Evolutionary conservation across 768 basidiomycete genomes (phyloP), one percentile per base, ranked within the genome.

Genomic region (Lyophyllum shimeji): DNA sequence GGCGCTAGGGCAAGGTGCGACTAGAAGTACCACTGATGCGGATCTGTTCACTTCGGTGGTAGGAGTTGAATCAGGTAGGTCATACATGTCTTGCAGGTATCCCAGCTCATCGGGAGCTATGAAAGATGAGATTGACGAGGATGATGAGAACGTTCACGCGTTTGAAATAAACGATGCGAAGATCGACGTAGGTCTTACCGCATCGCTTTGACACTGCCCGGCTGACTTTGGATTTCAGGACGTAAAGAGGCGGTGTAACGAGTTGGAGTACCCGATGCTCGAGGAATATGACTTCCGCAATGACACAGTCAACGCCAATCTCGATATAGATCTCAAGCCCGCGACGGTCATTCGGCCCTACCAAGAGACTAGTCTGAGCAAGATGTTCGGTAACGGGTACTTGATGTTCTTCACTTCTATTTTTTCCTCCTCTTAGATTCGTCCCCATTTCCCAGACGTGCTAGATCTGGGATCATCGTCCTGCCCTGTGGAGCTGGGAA

Each of bases 271-370:
- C 61, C 97, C 97, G 7, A 97, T 98, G 87, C 79, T 99, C 43
- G 97, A 99, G 70, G 97, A 99, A 74, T 99, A 99, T 67, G 97
- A 99, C 71, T 99, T 98, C 79, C 82, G 95, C 42, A 96, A 98
- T 67, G 97, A 99, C 69, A 94, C 92, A 0, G 76, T 95, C 62
- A 99, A 99, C 67, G 84, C 97, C 25, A 96, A 98, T 71, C 81
- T 99, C 44, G 97, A 99, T 67, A 99, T 99, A 55, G 97, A 99
- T 71, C 83, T 99, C 52, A 99, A 99, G 70, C 97, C 97, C 2
- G 90, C 94, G 33, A 98, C 97, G 2, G 90, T 96, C 58, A 97
- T 99, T 67, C 83, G 97, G 52, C 94, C 97, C 13, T 99, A 99
- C 72, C 97, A 99, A 71, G 96, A 98, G 74, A 99, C 97, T 51